These are phyloP conservation scores for Lichtheimia ramosa DNA, from an alignment of 371 early-diverging fungal species.

Conservation along the genomic window DNA sequence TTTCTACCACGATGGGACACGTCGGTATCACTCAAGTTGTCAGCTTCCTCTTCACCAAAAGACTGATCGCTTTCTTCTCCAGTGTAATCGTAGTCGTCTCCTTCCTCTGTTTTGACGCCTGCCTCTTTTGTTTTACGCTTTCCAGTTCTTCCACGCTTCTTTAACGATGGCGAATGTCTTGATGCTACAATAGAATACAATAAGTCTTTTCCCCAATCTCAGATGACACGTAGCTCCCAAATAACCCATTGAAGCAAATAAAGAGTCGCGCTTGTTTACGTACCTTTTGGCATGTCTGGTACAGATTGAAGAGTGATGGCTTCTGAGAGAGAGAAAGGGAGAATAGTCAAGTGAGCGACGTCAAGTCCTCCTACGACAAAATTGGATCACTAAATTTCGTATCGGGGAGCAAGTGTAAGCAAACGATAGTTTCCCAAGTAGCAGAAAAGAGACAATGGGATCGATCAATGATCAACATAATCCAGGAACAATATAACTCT, in stretches of 20 bases:
- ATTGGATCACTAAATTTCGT: too few relatives aligned
- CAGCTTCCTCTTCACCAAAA: conserved; percentile 22
- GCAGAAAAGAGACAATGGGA: too few relatives aligned
- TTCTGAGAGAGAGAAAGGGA: too few relatives aligned
- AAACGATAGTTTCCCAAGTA: too few relatives aligned
- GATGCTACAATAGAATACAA: neutral
- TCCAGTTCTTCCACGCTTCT: conserved; percentile 13
- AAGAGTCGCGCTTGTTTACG: neutral
- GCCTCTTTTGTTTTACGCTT: conserved; percentile 17
- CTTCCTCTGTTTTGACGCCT: conserved; percentile 8
- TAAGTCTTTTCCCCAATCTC: neutral
- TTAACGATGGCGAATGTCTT: conserved; percentile 6
- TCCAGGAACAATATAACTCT: too few relatives aligned
- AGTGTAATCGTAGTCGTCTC: conserved; percentile 18
- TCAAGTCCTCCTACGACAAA: too few relatives aligned
- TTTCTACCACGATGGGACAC: conserved; percentile 15
- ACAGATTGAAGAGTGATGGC: too few relatives aligned
- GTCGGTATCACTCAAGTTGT: conserved; percentile 26
- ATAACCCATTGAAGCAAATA: neutral
- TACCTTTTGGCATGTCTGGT: neutral
- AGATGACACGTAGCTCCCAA: neutral
- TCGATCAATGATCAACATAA: too few relatives aligned
- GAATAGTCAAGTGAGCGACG: too few relatives aligned
- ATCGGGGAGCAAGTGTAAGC: too few relatives aligned
- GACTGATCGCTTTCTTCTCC: conserved; percentile 30